Percentiles rank a stretch among this genome's conserved stretches.
Evolutionary conservation across 2,329 filamentous ascomycete species (phyloP).

Genomic region (Penicillium sp.): DNA sequence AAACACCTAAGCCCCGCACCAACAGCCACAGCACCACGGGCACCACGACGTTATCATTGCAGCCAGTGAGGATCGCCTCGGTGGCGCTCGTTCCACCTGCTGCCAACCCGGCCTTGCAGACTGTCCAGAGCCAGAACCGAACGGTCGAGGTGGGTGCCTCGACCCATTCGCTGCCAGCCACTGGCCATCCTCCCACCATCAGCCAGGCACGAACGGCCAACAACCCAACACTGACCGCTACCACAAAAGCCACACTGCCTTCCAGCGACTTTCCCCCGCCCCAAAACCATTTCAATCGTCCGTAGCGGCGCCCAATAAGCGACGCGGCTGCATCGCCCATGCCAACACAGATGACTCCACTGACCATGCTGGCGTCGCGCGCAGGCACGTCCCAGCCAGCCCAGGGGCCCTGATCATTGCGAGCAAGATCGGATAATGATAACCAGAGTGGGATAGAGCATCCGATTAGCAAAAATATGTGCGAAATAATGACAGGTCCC

Average conservation of each 20-base stretch:
- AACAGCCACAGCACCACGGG: constrained; percentile 91
- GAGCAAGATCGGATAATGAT: constrained; percentile 68
- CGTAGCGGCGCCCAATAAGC: constrained; percentile 82
- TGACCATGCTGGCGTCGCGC: constrained; percentile 84
- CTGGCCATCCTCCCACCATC: constrained; percentile 68
- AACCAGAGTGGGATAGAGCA: constrained; percentile 96
- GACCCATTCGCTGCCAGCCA: constrained; percentile 19
- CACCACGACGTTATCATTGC: constrained; percentile 97
- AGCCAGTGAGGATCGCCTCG: constrained; percentile 91
- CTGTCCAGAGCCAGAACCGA: constrained; percentile 34
- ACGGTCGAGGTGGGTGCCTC: constrained; percentile 13
- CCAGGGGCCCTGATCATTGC: constrained; percentile 58
- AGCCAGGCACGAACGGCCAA: constrained; percentile 73
- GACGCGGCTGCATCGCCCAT: constrained; percentile 93
- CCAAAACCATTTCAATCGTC: constrained; percentile 91
- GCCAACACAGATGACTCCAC: constrained; percentile 90
- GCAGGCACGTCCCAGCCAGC: constrained; percentile 72
- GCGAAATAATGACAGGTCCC: constrained; percentile 90
- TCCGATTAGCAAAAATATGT: constrained; percentile 93
- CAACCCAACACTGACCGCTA: constrained; percentile 75
- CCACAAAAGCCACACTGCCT: constrained; percentile 76
- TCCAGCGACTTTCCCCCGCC: constrained; percentile 94
- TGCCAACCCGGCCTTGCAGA: constrained; percentile 67
- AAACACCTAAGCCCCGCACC: constrained; percentile 68
- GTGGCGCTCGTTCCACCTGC: constrained; percentile 83